Percentiles rank a stretch among this genome's conserved stretches.
Evolutionary conservation across 257 asterid genomes (phyloP).

Genomic region (Buddleja alternifolia): DNA sequence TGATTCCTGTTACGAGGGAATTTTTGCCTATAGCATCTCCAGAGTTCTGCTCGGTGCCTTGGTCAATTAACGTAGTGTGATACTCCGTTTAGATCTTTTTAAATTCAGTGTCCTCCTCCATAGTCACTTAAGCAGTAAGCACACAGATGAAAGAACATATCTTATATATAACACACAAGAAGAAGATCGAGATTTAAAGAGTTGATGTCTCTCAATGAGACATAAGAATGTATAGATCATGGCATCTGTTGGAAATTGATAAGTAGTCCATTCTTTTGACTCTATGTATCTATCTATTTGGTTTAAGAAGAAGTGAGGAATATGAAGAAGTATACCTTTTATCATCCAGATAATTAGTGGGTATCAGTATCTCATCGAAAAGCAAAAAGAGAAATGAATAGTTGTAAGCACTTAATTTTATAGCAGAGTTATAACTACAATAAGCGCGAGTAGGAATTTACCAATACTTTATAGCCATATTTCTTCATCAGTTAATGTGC

Average conservation of each 20-base stretch:
- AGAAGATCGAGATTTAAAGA: background rate
- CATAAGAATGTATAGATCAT: background rate
- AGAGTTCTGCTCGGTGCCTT: background rate
- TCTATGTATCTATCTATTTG: background rate
- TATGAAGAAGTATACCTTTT: too few species aligned
- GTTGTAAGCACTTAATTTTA: background rate
- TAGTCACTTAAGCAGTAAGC: background rate
- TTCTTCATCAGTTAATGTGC: background rate
- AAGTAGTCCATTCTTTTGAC: too few species aligned
- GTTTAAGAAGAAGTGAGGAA: too few species aligned
- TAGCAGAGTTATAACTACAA: background rate
- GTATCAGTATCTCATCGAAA: background rate
- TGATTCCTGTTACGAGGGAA: background rate
- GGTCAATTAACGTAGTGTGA: background rate
- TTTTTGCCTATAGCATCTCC: background rate
- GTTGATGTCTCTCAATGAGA: background rate
- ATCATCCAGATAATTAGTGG: background rate
- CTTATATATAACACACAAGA: too few species aligned
- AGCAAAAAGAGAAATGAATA: background rate
- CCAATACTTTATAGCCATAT: conserved; percentile 3
- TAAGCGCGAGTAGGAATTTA: background rate
- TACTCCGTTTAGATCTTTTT: background rate
- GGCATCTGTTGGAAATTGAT: too few species aligned
- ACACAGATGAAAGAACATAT: too few species aligned
- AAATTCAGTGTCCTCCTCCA: background rate